A percentile compares a stretch with the other conserved stretches of the same genome.
Evolutionary conservation across 2,329 filamentous ascomycete genomes (phyloP).

Genomic region (Cladosporium austrohemisphaericum): DNA sequence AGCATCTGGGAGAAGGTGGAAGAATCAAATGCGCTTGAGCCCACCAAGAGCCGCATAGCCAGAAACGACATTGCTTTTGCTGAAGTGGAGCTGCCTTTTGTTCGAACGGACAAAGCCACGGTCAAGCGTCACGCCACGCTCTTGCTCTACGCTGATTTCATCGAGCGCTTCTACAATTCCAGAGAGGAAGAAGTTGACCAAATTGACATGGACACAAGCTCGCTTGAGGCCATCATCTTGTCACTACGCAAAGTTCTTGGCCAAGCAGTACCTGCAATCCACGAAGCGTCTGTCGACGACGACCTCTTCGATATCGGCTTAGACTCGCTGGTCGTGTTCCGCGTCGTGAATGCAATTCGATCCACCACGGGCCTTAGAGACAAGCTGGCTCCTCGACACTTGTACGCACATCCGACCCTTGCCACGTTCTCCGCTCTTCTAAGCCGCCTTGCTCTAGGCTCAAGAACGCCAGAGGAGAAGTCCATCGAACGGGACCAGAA

Average conservation of each 20-base stretch:
- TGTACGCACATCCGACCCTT: slow-evolving; percentile 2
- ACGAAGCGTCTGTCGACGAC: slow-evolving; percentile 19
- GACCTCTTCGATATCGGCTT: slow-evolving; percentile 30
- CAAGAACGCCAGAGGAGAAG: neutral
- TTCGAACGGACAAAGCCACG: slow-evolving; percentile 45
- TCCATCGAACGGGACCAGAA: neutral
- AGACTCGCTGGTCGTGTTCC: slow-evolving; percentile 28
- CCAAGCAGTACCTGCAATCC: slow-evolving; percentile 14
- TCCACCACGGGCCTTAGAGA: neutral
- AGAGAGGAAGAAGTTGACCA: neutral
- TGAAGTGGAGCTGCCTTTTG: slow-evolving; percentile 42
- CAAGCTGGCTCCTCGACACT: neutral
- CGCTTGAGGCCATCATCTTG: slow-evolving; percentile 23
- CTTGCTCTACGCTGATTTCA: slow-evolving; percentile 40
- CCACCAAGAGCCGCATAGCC: slow-evolving; percentile 40
- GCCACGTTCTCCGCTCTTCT: neutral
- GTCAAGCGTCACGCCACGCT: slow-evolving; percentile 41
- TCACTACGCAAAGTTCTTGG: neutral
- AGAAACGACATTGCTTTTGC: slow-evolving; percentile 41
- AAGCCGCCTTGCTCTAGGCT: neutral
- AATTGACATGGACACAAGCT: slow-evolving; percentile 18
- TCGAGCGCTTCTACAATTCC: slow-evolving; percentile 41
- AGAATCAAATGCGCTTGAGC: slow-evolving; percentile 38
- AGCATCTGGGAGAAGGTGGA: slow-evolving; percentile 45
- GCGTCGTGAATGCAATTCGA: neutral